Base-by-base conservation (phyloP, 1,139 yeast species). In the Taphrina flavorubra region DNA sequence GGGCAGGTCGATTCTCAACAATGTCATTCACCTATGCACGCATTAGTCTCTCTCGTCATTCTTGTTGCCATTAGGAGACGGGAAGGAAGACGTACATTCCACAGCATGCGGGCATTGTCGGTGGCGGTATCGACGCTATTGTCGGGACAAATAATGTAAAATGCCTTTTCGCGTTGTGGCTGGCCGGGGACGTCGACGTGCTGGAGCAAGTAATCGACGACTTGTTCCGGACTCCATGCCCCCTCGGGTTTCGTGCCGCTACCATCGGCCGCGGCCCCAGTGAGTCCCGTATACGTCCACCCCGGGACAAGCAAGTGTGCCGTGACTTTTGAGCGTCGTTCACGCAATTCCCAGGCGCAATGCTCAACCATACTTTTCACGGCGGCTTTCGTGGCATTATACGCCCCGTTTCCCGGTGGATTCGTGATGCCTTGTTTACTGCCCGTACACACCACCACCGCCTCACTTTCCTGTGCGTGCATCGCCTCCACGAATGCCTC, bases 341-440 rank as follows among this genome's bases (percentile, higher is more conserved):
- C 74, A 16, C 71, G 70, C 20, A 74, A 69, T 16, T 72, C 72
- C 68, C 70, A 75, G 7, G 77, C 73, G 51, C 75, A 62, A 16
- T 75, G 76, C 70, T 75, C 77, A 36, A 75, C 76, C 63, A 72
- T 71, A 18, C 72, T 70, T 62, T 74, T 74, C 56, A 75, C 72
- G 1, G 77, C 77, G n/a, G 76, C 76, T 69, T 75, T 75, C 37
- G 76, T 74, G 14, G 76, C 74, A 70, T 75, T 75, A 72, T 75
- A 75, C 39, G 74, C 76, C 11, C 76, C 76, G 64, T 75, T 75
- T 1, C 77, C 77, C 5, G 77, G 77, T 6, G 77, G 77, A 67
- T 75, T 75, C 56, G 77, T 75, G 71, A 75, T 75, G 36, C 77
- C 77, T 69, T 75, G 77, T 71, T 75, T 75, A 37, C 76, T 74